Evolutionary conservation across 768 basidiomycete species (phyloP).

Genomic region (Udeniomyces megalosporus): DNA sequence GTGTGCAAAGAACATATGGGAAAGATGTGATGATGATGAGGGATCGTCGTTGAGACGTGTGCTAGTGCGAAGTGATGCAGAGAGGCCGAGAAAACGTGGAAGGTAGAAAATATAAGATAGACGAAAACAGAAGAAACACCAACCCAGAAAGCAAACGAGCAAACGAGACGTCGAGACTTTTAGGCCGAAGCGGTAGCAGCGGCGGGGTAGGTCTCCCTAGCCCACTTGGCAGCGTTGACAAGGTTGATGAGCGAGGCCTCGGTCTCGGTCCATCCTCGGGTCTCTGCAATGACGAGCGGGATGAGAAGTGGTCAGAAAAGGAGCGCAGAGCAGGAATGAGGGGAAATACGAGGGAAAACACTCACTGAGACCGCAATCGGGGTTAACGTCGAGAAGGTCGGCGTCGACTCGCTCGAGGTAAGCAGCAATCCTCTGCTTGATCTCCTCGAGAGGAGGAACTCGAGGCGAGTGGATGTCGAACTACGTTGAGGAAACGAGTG

Average conservation of each 20-base stretch:
- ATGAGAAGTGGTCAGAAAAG: constrained; percentile 25
- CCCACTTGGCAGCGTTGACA: constrained; percentile 65
- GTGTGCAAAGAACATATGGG: not conserved
- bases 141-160: not conserved
- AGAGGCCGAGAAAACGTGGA: too few species aligned
- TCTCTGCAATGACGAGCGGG: constrained; percentile 99
- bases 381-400: constrained; percentile 79
- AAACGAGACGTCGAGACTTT: not conserved
- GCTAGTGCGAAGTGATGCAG: not conserved
- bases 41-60: not conserved
- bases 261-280: constrained; percentile 96
- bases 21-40: too few species aligned
- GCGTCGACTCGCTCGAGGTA: constrained; percentile 62
- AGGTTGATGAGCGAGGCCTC: constrained; percentile 39
- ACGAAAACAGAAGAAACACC: too few species aligned
- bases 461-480: constrained; percentile 98
- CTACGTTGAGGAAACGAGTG: constrained; percentile 41
- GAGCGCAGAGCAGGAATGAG: not conserved
- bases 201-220: constrained; percentile 50
- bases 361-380: constrained; percentile 76
- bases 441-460: constrained; percentile 83
- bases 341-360: not conserved
- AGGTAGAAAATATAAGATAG: too few species aligned
- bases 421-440: constrained; percentile 72
- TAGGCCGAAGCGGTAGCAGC: constrained; percentile 1